These are phyloP conservation scores for Diplotaxis tenuifolia DNA, from an alignment of 345 rosid species.

Conservation along the genomic window DNA sequence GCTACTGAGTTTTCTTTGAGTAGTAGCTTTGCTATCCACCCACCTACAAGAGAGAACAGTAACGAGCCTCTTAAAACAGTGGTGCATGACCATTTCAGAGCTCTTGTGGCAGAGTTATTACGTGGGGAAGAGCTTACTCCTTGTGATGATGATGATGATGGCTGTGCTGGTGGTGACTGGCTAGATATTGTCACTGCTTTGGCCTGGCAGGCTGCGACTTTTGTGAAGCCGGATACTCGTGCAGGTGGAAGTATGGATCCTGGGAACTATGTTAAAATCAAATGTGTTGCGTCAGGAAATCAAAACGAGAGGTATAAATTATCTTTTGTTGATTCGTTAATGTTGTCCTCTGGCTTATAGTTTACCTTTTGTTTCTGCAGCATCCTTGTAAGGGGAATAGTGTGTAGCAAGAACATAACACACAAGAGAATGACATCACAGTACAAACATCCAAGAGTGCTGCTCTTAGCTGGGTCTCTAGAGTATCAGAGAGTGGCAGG, in stretches of 20 bases:
- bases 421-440: constrained; percentile 98
- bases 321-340: not conserved
- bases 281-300: constrained; percentile 85
- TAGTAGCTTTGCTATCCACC: constrained; percentile 60
- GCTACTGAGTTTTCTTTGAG: constrained; percentile 68
- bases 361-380: constrained; percentile 51
- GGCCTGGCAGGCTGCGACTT: constrained; percentile 96
- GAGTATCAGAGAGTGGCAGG: constrained; percentile 80
- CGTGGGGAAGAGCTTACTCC: constrained; percentile 63
- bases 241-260: constrained; percentile 99
- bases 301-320: constrained; percentile 76
- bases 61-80: constrained; percentile 72
- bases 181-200: constrained; percentile 69
- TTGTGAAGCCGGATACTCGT: constrained; percentile 95
- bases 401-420: constrained; percentile 94
- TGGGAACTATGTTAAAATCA: constrained; percentile 83
- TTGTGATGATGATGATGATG: constrained; percentile 52
- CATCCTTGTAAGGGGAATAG: constrained; percentile 73
- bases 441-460: constrained; percentile 80
- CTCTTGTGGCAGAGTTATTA: constrained; percentile 89
- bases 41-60: constrained; percentile 43
- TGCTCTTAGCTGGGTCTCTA: constrained; percentile 89
- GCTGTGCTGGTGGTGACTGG: constrained; percentile 64
- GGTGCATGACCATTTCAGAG: constrained; percentile 88
- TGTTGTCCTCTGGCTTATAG: not conserved